phyloP scores from a whole-genome alignment of 2,329 filamentous ascomycete species.

The Trichoderma pleuroti region DNA sequence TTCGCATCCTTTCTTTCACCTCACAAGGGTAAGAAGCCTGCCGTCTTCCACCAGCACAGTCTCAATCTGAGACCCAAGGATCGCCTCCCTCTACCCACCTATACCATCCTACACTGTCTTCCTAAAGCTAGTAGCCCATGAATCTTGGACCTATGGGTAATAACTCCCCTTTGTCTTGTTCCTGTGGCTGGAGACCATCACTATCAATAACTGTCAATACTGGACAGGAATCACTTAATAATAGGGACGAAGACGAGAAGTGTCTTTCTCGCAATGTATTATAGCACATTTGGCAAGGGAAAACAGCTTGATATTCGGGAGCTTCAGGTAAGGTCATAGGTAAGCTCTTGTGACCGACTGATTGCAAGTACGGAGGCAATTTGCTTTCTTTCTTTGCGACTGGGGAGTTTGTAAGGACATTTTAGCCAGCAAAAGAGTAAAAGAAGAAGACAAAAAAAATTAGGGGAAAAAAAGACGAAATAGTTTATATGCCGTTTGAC shows the following conservation, averaged over 20 bases:
- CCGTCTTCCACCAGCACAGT: constrained; percentile 4
- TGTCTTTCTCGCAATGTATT: constrained; percentile 27
- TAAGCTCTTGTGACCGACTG: constrained; percentile 44
- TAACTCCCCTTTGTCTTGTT: not conserved
- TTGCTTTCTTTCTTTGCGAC: constrained; percentile 2
- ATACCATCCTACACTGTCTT: not conserved
- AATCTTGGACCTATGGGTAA: not conserved
- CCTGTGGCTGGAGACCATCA: not conserved
- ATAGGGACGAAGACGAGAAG: constrained; percentile 12
- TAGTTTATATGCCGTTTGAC: not conserved
- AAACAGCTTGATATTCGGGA: not conserved
- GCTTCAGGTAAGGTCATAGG: constrained; percentile 52
- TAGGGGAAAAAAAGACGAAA: not conserved
- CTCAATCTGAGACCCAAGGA: not conserved
- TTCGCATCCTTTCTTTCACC: constrained; percentile 16
- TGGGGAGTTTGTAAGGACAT: constrained; percentile 21
- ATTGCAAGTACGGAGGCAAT: constrained; percentile 24
- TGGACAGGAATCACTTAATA: constrained; percentile 14
- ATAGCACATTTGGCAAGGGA: constrained; percentile 23
- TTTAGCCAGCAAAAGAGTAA: constrained; percentile 6
- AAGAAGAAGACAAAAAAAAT: not conserved
- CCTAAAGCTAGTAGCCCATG: constrained; percentile 1
- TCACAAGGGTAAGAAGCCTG: constrained; percentile 17
- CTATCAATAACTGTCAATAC: constrained; percentile 6
- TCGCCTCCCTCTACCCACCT: not conserved